Conservation (phyloP, 2,329 filamentous ascomycete genomes). For the Bimuria novae-zelandiae region DNA sequence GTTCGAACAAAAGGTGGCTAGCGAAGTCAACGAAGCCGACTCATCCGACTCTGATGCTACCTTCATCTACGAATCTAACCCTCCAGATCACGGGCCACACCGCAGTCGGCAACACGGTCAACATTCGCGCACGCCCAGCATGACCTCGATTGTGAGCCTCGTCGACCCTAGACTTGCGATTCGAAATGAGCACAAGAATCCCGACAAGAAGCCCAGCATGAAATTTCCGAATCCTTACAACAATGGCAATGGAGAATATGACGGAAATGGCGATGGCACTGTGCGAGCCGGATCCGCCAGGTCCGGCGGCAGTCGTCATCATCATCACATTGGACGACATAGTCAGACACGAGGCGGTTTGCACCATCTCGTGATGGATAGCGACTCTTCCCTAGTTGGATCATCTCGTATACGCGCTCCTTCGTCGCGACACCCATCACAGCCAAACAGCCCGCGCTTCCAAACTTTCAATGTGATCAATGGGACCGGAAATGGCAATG, state of each 20-base stretch:
- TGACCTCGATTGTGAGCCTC: slow-evolving; percentile 77
- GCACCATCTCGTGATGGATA: slow-evolving; percentile 66
- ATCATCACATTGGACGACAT: slow-evolving; percentile 81
- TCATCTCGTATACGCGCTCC: slow-evolving; percentile 65
- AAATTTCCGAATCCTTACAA: slow-evolving; percentile 84
- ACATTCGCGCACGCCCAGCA: slow-evolving; percentile 85
- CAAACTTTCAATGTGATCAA: slow-evolving; percentile 52
- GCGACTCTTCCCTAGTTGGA: slow-evolving; percentile 68
- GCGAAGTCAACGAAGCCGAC: slow-evolving; percentile 91
- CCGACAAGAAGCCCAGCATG: slow-evolving; percentile 87
- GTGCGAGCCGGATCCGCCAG: slow-evolving; percentile 49
- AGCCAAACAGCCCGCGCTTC: slow-evolving; percentile 69
- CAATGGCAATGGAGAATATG: slow-evolving; percentile 59
- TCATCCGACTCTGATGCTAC: slow-evolving; percentile 98
- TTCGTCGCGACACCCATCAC: slow-evolving; percentile 65
- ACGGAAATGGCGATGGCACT: slow-evolving; percentile 47
- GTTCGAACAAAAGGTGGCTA: slow-evolving; percentile 96
- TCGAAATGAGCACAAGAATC: slow-evolving; percentile 65
- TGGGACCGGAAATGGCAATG: slow-evolving; percentile 29
- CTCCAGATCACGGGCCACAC: slow-evolving; percentile 63
- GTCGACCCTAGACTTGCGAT: slow-evolving; percentile 60
- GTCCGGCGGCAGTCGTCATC: slow-evolving; percentile 67
- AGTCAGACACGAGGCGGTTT: slow-evolving; percentile 73
- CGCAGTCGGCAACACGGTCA: slow-evolving; percentile 73
- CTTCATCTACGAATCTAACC: slow-evolving; percentile 98